Evolutionary conservation across 352 stramenopile genomes (phyloP), one percentile per base, ranked within the genome.

Genomic region (Phytophthora europaea): DNA sequence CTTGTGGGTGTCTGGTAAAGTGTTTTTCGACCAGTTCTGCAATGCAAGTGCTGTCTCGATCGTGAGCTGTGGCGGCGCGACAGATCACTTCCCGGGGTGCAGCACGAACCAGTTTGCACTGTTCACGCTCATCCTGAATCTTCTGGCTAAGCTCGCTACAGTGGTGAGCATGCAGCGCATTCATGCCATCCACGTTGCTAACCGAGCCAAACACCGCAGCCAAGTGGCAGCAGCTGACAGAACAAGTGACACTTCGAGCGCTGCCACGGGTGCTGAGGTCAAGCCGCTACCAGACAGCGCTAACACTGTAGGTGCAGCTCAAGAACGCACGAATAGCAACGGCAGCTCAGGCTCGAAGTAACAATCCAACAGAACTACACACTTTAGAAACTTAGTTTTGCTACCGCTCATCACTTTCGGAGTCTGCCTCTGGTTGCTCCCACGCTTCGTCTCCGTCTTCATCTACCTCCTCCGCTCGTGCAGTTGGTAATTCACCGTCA

Each of bases 21-120:
- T 92, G 7, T 94, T 94, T 67, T 93, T 90, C 68, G 85, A 92
- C 40, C 84, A 94, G 62, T 84, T 93, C 59, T 94, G 88, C 58
- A 82, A 84, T 34, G 61, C 66, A 2, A 85, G 83, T 48, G 73
- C 72, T 28, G 86, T 93, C 20, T 90, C 86, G 0, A 87, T 93
- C 50, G 78, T 92, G 34, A 92, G 81, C 48, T 93, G 86, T 71
- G 84, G 86, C 10, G 84, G 84, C 10, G 81, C 83, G 4, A 78
- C 79, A 0, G 78, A 91, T 60, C 83, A 85, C 59, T 94, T 83
- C 33, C 85, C 86, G 4, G 88, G 88, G 2, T 94, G 88, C 71
- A 81, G 69, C 40, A 93, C 84, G 6, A 93, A 94, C 66, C 88
- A 85, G 16, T 94, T 94, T 36, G 74, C 87, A 18, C 67, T 93